phyloP scores from a whole-genome alignment of 768 basidiomycete species.

The Pleurotus djamor region DNA sequence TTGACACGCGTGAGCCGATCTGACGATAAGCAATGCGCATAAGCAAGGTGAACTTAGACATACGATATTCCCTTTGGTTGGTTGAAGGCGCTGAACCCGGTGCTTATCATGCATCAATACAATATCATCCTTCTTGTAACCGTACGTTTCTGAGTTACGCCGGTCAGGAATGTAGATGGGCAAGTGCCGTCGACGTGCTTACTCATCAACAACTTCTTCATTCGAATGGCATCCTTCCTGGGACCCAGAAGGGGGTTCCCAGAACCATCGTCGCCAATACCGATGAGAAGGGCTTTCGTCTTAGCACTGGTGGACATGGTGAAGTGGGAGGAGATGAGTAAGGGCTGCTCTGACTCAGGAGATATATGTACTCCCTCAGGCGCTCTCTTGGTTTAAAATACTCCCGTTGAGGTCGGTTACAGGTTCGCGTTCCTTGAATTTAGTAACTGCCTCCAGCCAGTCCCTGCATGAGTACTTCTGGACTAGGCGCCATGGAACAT shows the following conservation, averaged over 20 bases:
- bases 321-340: neutral
- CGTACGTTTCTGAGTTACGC: conserved; percentile 27
- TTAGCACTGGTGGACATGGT: neutral
- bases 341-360: neutral
- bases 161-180: conserved; percentile 3
- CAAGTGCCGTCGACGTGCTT: conserved; percentile 8
- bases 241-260: conserved; percentile 18
- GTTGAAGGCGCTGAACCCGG: conserved; percentile 24
- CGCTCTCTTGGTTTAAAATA: neutral
- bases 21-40: neutral
- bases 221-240: conserved; percentile 32
- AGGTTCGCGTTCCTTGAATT: neutral
- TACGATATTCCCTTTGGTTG: conserved; percentile 45
- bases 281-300: neutral
- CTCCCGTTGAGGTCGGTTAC: neutral
- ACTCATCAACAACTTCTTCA: conserved; percentile 35
- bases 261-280: neutral
- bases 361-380: neutral
- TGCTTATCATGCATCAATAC: conserved; percentile 42
- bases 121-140: conserved; percentile 36
- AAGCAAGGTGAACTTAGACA: conserved; percentile 10
- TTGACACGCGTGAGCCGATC: neutral
- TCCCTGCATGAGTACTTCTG: too few relatives aligned
- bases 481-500: too few relatives aligned
- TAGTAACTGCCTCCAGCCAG: neutral